Evolutionary conservation across 345 rosid species (phyloP).

Genomic region (Heritiera littoralis): DNA sequence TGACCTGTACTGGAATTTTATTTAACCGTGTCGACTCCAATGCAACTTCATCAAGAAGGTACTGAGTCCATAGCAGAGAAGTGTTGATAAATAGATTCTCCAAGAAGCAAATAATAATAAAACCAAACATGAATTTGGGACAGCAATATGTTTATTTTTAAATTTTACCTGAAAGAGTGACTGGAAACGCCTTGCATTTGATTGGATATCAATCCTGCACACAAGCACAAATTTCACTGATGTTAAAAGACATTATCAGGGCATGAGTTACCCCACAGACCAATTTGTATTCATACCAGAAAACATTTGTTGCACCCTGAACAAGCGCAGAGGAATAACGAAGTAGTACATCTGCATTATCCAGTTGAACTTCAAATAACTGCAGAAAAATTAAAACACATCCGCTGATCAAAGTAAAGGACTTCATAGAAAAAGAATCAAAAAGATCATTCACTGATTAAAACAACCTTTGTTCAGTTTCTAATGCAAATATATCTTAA

Average conservation of each 20-base stretch:
- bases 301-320: conserved; percentile 96
- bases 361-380: conserved; percentile 85
- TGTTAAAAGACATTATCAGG: not conserved
- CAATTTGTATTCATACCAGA: conserved; percentile 63
- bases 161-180: conserved; percentile 65
- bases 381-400: conserved; percentile 38
- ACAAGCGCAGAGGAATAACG: conserved; percentile 98
- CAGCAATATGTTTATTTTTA: not conserved
- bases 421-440: not conserved
- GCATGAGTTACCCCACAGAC: not conserved
- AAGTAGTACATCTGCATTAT: conserved; percentile 66
- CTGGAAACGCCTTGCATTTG: conserved; percentile 80
- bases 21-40: conserved; percentile 58
- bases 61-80: conserved; percentile 42
- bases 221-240: not conserved
- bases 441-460: not conserved
- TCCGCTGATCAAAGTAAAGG: not conserved
- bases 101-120: not conserved
- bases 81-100: not conserved
- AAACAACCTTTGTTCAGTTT: not conserved
- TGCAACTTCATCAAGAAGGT: conserved; percentile 90
- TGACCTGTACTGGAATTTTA: conserved; percentile 85
- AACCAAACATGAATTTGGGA: not conserved
- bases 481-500: not conserved
- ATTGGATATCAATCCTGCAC: conserved; percentile 92